Base-by-base conservation (phyloP, 2,329 filamentous ascomycete genomes). In the Simplicillium aogashimaense region DNA sequence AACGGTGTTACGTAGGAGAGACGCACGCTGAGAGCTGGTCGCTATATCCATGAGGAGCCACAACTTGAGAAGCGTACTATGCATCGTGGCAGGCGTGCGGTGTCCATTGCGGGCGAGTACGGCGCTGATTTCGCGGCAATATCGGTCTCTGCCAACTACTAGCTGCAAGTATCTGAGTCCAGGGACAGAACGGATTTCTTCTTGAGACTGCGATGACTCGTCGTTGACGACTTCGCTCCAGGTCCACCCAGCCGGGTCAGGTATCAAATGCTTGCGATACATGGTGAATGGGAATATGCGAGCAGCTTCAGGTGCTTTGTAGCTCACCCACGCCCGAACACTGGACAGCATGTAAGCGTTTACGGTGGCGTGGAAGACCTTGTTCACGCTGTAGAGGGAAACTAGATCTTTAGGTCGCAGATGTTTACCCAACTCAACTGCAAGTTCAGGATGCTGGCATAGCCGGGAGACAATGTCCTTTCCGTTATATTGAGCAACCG, bases 31-130 rank as follows among this genome's bases (percentile, higher is more conserved):
- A 1, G 47, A 50, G 37, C 69, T 81, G 12, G 75, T 77, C 1
- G 74, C 63, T 4, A 81, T 62, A 51, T 88, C 83, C 65, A 87
- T 77, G 29, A 85, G 53, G 38, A 83, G 69, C 86, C 86, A 92
- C 14, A 86, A 64, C 52, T 84, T 83, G 50, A 76, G 67, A 35
- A 84, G 59, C 1, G 69, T 66, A 10, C 51, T 38, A 37, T 63
- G 54, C 46, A 71, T 72, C 18, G 57, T 55, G 1, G 45, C 37
- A 1, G 81, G 80, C 39, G 78, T 59, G 9, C 70, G 67, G 42
- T 79, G 70, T 2, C 79, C 80, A 34, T 70, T 60, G 12, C 70
- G 63, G 0, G 73, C 73, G 47, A 88, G 64, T 11, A 70, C 61
- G 12, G 70, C 70, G n/a, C 83, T 55, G 47, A 87, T 83, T 48